Base-by-base conservation (phyloP, 345 rosid genomes). In the Diplotaxis tenuifolia region DNA sequence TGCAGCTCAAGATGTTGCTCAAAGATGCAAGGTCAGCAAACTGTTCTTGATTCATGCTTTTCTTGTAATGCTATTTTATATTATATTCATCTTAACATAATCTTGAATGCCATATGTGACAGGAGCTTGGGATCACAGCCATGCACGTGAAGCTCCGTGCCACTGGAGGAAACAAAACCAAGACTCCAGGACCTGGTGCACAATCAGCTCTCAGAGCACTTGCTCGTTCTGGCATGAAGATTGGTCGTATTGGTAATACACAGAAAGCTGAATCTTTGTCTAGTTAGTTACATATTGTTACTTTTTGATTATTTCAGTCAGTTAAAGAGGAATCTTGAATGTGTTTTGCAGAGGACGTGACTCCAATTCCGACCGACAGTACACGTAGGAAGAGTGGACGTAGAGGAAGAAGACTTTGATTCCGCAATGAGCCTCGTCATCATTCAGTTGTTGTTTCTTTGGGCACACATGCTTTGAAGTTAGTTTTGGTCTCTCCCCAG, bases 131-230 rank as follows among this genome's bases (percentile, higher is more conserved):
- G 4, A 67, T 91, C n/a, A 87, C 90, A 59, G 92, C 97, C 25
- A 89, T 91, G 25, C 92, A 91, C 20, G 88, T 91, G 70, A 91
- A 91, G 88, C 92, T 91, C 11, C 89, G 92, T 53, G 95, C 92
- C 22, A 87, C 92, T 4, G 97, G 95, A 2, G 95, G 91, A 15
- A 91, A 91, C 82, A 87, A 91, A 73, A 89, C 95, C 20, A 91
- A 91, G 79, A 91, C 97, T 15, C 95, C 95, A 62, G 94, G 96
- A 11, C 96, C 96, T 15, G 96, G 96, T 75, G 96, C 96, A 55
- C 96, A 88, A 80, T 88, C 96, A 29, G 96, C 96, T 31, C 90
- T 88, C 4, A 82, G 94, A 69, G 96, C 94, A 0, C 84, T 90
- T 77, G 92, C 96, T 75, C 96, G 96, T 78, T 87, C 96, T 16